Conservation (phyloP, 1,139 yeast species). For the Saccharomycopsis crataegensis region DNA sequence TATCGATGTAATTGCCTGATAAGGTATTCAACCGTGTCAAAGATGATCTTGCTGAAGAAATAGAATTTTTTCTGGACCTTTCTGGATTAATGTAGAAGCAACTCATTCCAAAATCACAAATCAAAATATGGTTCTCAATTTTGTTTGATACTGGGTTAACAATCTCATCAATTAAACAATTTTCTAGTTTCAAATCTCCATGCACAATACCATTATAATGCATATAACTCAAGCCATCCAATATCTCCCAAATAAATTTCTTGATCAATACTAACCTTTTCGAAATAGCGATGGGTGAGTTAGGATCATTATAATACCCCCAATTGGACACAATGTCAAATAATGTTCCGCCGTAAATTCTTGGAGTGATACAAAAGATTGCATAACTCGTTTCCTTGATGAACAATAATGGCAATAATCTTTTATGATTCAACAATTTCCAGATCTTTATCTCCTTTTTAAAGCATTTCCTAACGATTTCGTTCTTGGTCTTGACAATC, state of each 20-base stretch:
- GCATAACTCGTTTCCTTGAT: conserved; percentile 56
- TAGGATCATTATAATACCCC: conserved; percentile 41
- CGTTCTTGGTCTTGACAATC: conserved; percentile 52
- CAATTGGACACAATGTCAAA: conserved; percentile 67
- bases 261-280: conserved; percentile 30
- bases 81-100: conserved; percentile 23
- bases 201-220: conserved; percentile 72
- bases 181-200: conserved; percentile 85
- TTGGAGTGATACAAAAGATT: conserved; percentile 66
- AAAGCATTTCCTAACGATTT: conserved; percentile 43
- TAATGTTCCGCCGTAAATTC: conserved; percentile 74
- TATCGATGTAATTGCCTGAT: neutral
- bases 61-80: conserved; percentile 12
- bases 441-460: conserved; percentile 69
- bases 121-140: conserved; percentile 31
- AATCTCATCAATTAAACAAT: conserved; percentile 52
- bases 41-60: conserved; percentile 16
- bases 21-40: conserved; percentile 11
- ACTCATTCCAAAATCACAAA: conserved; percentile 90
- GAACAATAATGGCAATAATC: conserved; percentile 54
- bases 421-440: conserved; percentile 58
- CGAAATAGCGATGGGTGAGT: conserved; percentile 23
- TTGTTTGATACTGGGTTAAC: conserved; percentile 27
- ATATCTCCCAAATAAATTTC: conserved; percentile 45
- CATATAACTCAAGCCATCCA: conserved; percentile 59